Evolutionary conservation across 768 basidiomycete species (phyloP), one percentile per base, ranked within the genome.

Genomic region (Lentinus brumalis): DNA sequence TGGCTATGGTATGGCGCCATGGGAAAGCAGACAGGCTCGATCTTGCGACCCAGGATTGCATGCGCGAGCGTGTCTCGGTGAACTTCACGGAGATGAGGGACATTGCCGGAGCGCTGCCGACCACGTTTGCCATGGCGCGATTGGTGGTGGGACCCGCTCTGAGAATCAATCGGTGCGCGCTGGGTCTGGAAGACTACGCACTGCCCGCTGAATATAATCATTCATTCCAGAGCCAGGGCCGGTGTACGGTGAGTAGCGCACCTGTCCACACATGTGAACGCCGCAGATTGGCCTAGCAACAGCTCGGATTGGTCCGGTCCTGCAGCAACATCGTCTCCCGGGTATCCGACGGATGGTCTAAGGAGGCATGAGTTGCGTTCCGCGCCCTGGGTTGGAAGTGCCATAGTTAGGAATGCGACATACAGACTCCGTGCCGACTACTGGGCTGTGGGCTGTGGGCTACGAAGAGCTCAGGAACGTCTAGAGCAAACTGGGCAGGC

Each of bases 131-230:
- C 21, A 11, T 49, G 14, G 46, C n/a, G 15, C 42, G 32, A 38
- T 46, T 50, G 29, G 53, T 29, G 16, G 53, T 15, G 40, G 35
- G 35, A 41, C 31, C 57, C 57, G 21, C 51, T 46, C 54, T 56
- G 50, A 45, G 54, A 56, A 51, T 52, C n/a, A 44, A 55, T 51
- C 41, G 49, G 30, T 32, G 32, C 45, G 53, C 59, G 49, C 59
- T 52, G 57, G 51, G 59, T 51, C 53, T 49, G 53, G 30, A 41
- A 26, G 21, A 26, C 52, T 18, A 35, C 18, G 35, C 35, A 26
- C 14, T 40, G 53, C 18, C 7, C 53, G 11, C 35, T 35, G 35
- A 35, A 40, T 46, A 16, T 42, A 44, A 31, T 41, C 42, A 26
- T 10, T 9, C 42, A 54, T 35, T 40, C 51, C 26, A 47, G 46